A percentile compares a stretch with the other conserved stretches of the same genome.
Conservation (phyloP, 306 rosid genomes). For the Cucurbita maxima region DNA sequence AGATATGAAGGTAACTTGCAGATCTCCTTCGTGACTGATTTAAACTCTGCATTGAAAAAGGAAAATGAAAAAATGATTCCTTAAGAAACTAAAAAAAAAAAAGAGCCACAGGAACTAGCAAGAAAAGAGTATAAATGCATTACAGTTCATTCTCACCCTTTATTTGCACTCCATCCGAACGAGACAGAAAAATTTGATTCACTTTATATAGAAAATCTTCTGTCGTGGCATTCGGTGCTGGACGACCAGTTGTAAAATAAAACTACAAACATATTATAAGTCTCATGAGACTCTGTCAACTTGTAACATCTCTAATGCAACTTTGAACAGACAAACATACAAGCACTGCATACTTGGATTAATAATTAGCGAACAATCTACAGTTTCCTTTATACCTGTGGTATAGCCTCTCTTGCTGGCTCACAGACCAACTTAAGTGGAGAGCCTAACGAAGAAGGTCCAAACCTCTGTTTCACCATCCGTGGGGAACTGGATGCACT, state of each 20-base stretch:
- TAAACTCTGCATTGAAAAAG: constrained; percentile 52
- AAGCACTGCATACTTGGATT: not conserved
- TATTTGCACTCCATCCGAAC: constrained; percentile 58
- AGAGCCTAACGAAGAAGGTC: constrained; percentile 78
- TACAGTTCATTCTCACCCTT: constrained; percentile 47
- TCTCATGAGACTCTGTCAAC: not conserved
- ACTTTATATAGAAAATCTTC: constrained; percentile 49
- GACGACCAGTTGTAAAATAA: constrained; percentile 77
- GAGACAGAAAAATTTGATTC: constrained; percentile 59
- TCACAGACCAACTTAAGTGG: constrained; percentile 86
- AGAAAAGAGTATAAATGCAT: constrained; percentile 9
- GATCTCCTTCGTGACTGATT: constrained; percentile 62
- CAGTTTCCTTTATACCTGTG: constrained; percentile 53
- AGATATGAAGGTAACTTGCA: constrained; percentile 94
- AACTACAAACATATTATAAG: constrained; percentile 44
- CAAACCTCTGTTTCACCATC: constrained; percentile 60
- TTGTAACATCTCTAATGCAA: not conserved
- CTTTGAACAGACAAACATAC: not conserved
- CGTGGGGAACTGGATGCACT: constrained; percentile 91
- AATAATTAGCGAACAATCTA: not conserved
- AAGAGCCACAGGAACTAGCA: not conserved
- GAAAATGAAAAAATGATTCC: not conserved
- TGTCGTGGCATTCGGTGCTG: constrained; percentile 58
- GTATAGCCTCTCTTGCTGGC: constrained; percentile 81
- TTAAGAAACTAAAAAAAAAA: not conserved